Evolutionary conservation across 129 eudicot species (phyloP).

Genomic region (Helichrysum umbraculigerum): DNA sequence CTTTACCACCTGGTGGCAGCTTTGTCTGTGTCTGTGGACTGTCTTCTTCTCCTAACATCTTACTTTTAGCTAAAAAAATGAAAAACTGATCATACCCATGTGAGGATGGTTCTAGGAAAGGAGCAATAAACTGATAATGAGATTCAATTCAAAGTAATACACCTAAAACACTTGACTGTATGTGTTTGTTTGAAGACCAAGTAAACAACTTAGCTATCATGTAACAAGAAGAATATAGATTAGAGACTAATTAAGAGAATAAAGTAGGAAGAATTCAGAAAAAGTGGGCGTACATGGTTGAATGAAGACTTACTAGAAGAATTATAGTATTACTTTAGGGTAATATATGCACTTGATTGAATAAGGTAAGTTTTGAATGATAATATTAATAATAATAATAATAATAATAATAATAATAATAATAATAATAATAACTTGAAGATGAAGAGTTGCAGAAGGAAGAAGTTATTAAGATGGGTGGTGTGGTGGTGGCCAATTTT

Average conservation of each 20-base stretch:
- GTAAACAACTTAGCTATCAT: constrained; percentile 38
- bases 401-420: background rate
- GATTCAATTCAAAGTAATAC: constrained; percentile 7
- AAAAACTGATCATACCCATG: constrained; percentile 23
- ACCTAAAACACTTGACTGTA: background rate
- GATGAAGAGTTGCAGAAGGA: constrained; percentile 1
- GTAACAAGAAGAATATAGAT: background rate
- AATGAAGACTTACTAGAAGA: constrained; percentile 22
- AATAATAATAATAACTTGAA: background rate
- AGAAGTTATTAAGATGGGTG: background rate
- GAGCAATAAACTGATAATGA: constrained; percentile 8
- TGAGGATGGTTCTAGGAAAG: constrained; percentile 53
- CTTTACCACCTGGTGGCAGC: constrained; percentile 22
- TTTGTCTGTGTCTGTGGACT: constrained; percentile 14
- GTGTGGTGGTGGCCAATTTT: constrained; percentile 33
- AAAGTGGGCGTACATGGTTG: constrained; percentile 40
- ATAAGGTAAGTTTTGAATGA: constrained; percentile 25
- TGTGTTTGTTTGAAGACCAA: constrained; percentile 16
- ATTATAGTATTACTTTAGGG: too few relatives aligned
- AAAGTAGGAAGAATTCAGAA: constrained; percentile 26
- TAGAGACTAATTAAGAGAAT: constrained; percentile 1
- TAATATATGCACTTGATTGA: too few relatives aligned
- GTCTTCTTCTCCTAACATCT: constrained; percentile 59
- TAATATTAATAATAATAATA: background rate
- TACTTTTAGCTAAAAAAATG: constrained; percentile 10